phyloP scores from a whole-genome alignment of 331 rosid genomes.

The Dryas integrifolia region DNA sequence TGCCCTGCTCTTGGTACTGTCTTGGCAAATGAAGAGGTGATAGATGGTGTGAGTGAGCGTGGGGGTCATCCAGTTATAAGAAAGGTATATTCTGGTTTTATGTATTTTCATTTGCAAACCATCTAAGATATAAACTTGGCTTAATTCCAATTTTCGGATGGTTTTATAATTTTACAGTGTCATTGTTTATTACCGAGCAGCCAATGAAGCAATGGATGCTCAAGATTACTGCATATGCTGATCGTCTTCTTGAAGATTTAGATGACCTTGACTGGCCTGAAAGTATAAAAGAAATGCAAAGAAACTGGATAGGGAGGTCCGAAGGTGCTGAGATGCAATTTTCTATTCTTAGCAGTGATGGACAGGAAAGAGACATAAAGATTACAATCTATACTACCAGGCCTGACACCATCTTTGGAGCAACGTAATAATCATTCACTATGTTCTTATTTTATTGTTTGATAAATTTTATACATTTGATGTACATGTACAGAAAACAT shows the following conservation, averaged over 20 bases:
- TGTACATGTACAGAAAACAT: neutral
- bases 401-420: constrained; percentile 97
- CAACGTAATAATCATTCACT: constrained; percentile 66
- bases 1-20: constrained; percentile 99
- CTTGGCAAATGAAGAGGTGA: constrained; percentile 96
- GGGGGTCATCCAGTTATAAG: constrained; percentile 93
- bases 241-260: constrained; percentile 91
- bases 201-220: constrained; percentile 99
- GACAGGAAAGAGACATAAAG: constrained; percentile 56
- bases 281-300: constrained; percentile 95
- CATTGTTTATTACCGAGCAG: constrained; percentile 95
- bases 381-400: constrained; percentile 82
- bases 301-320: constrained; percentile 98
- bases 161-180: constrained; percentile 76
- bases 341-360: constrained; percentile 61
- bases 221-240: constrained; percentile 97
- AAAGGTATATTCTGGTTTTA: constrained; percentile 45
- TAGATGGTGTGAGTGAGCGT: constrained; percentile 93
- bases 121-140: constrained; percentile 16
- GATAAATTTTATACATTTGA: constrained; percentile 22
- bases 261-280: constrained; percentile 97
- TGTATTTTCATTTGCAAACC: constrained; percentile 12
- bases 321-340: constrained; percentile 96
- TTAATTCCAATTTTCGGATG: constrained; percentile 49
- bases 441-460: constrained; percentile 29